Evolutionary conservation across 495 filamentous ascomycete species (phyloP), one percentile per base, ranked within the genome.

Genomic region (Chaetomidium leptoderma): DNA sequence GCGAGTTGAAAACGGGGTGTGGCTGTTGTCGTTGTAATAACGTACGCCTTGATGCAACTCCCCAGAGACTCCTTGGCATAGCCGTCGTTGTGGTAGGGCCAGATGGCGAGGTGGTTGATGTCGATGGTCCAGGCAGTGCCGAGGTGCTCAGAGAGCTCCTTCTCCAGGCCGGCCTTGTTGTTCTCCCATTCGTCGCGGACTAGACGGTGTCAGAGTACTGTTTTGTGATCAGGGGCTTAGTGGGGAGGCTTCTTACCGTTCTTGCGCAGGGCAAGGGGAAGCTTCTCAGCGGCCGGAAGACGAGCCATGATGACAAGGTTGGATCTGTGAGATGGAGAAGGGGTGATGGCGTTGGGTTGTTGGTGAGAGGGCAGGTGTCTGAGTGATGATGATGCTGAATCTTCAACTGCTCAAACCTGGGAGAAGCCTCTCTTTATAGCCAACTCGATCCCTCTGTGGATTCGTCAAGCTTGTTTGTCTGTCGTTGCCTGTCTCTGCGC

Each of bases 131-230:
- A 83, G 13, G 70, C 53, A 27, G 65, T 63, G 27, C 77, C 76
- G 6, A 81, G 66, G 42, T 72, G 16, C 0, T 72, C 65, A 6
- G 74, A 72, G 27, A 83, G 56, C 51, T 77, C 63, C 24, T 65
- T 51, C 57, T 80, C 77, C 4, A 76, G 54, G 30, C 74, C 72
- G 6, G 59, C 55, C 59, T 76, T 78, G 57, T 75, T 77, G 49
- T 61, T 69, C n/a, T 80, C 78, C 69, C 70, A 81, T 23, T 74
- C 73, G 57, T 83, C 80, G 4, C 80, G 75, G 59, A 82, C 78
- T 82, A 44, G 8, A 27, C 1, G 7, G 8, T 19, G 64, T 47
- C 56, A 61, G 44, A 24, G 48, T 52, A 17, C 26, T 17, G 29
- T 19, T 23, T 4, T 14, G 23, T 19, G 21, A 19, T 36, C 8